A percentile compares a stretch with the other conserved stretches of the same genome.
These are phyloP conservation scores for Ciborinia camelliae DNA, from an alignment of 2,329 filamentous ascomycete species.

Conservation along the genomic window DNA sequence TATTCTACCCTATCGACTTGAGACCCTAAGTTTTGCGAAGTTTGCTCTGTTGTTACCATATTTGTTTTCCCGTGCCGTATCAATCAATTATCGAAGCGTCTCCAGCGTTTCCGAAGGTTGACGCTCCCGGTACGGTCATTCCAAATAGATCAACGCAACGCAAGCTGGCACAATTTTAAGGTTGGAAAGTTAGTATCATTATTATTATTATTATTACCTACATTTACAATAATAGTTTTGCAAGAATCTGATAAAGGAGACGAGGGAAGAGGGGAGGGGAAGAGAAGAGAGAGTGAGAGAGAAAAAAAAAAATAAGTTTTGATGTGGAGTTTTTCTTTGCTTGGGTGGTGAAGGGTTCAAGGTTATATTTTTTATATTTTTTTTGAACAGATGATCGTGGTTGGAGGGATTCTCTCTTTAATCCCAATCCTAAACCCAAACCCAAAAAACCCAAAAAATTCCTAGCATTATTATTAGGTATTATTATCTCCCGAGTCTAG, in stretches of 20 bases:
- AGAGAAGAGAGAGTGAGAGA: no score
- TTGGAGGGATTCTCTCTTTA: not conserved
- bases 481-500: not conserved
- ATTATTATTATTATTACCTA: no score
- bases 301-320: not conserved
- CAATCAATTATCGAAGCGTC: not conserved
- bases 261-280: not conserved
- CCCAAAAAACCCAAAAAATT: no score
- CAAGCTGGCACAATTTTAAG: constrained; percentile 2
- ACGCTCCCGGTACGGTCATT: not conserved
- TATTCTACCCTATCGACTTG: not conserved
- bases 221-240: no score
- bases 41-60: not conserved
- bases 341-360: constrained; percentile 5
- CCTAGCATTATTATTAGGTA: constrained; percentile 8
- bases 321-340: constrained; percentile 2
- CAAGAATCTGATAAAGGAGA: no score
- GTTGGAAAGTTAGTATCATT: not conserved
- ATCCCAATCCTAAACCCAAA: no score
- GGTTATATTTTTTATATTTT: not conserved
- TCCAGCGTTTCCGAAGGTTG: not conserved
- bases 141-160: not conserved
- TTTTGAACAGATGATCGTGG: not conserved
- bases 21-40: not conserved
- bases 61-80: not conserved